Evolutionary conservation across 352 stramenopile genomes (phyloP).

Genomic region (Pythium scleroteichum): DNA sequence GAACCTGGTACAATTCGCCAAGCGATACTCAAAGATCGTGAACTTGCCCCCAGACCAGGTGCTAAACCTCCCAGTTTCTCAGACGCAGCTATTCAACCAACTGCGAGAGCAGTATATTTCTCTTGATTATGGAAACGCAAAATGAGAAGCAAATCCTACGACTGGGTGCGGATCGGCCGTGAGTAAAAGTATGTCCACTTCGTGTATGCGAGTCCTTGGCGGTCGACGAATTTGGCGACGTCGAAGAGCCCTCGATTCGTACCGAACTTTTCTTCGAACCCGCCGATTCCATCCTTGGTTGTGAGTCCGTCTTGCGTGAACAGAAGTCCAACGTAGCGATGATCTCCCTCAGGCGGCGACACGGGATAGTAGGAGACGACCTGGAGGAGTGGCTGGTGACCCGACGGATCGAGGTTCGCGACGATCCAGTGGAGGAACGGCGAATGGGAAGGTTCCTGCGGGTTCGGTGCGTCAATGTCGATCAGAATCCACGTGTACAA

Average conservation of each 20-base stretch:
- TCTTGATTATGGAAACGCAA: no score
- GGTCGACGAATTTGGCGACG: constrained; percentile 38
- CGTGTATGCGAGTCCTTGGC: constrained; percentile 36
- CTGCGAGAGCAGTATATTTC: constrained; percentile 26
- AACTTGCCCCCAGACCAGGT: constrained; percentile 36
- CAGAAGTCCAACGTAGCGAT: constrained; percentile 60
- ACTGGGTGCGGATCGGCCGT: constrained; percentile 12
- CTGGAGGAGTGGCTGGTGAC: neutral
- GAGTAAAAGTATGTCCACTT: constrained; percentile 49
- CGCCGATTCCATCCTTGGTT: constrained; percentile 14
- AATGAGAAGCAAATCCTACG: no score
- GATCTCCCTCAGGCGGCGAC: constrained; percentile 45
- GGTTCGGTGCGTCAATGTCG: constrained; percentile 69
- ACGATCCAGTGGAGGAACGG: constrained; percentile 77
- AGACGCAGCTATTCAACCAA: constrained; percentile 45
- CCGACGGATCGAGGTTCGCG: constrained; percentile 22
- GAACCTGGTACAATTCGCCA: constrained; percentile 59
- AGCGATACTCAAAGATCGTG: constrained; percentile 47
- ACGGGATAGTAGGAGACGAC: constrained; percentile 68
- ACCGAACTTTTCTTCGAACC: constrained; percentile 24
- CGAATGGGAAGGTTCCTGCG: constrained; percentile 47
- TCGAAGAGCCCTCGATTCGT: constrained; percentile 50
- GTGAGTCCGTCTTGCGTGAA: constrained; percentile 35
- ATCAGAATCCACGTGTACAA: constrained; percentile 65
- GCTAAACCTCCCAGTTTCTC: constrained; percentile 33